Base-by-base conservation (phyloP, 306 rosid species). In the Corylus avellana region DNA sequence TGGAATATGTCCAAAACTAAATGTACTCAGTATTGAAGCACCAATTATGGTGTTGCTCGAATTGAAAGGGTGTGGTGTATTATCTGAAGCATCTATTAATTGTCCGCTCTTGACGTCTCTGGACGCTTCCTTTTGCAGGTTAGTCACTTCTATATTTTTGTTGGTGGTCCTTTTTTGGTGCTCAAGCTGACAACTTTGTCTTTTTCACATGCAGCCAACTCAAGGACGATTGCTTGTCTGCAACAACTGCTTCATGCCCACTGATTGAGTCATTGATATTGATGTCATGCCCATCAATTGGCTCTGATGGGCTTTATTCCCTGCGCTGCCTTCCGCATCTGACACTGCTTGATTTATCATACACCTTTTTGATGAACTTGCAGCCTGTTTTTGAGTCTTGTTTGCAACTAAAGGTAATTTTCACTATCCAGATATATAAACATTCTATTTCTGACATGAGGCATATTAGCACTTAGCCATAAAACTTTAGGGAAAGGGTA, bases 71-170 rank as follows among this genome's bases (percentile, higher is more conserved):
- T 96, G 99, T 27, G 99, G 99, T 5, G 99, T 87, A 22, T 84
- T 96, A 70, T 92, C 96, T 69, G 94, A 96, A 75, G 99, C 96
- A 72, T 90, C 92, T 50, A 92, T 96, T 78, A 90, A 89, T 62
- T 96, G 99, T 84, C 98, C 99, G 48, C 93, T 91, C 46, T 80
- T 96, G 84, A 90, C 92, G 20, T 93, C 97, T 72, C 83, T 96
- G 74, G 99, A 96, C 76, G 99, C 99, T 82, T 96, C 99, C 70
- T 96, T 96, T 87, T 96, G 99, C 93, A 82, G 98, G 99, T 96
- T 78, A 80, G 73, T 77, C 82, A 42, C 58, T 29, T 72, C 78
- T 78, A 14, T 81, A 29, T 32, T 56, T 22, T 59, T 66, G 74
- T 39, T 42, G 7, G 8, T 16, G 81, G 12, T 58, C 73, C 70